Percentiles rank a stretch among this genome's conserved stretches.
Evolutionary conservation across 768 basidiomycete genomes (phyloP).

Genomic region (Boletus rubropictus): DNA sequence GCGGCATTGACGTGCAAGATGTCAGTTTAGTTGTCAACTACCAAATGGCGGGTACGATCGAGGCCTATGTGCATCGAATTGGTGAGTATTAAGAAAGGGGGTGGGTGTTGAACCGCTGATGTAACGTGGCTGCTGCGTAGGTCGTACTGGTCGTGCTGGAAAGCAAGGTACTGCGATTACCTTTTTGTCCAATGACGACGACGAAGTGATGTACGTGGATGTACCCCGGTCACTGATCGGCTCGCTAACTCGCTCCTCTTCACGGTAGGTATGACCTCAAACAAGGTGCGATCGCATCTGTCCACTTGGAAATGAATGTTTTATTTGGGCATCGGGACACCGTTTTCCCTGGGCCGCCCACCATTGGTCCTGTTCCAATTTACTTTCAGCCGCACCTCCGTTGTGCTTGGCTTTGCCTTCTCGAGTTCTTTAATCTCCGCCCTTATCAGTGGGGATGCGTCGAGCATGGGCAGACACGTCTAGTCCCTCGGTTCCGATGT

Average conservation of each 20-base stretch:
- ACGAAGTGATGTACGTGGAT: conserved; percentile 85
- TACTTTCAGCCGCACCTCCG: conserved; percentile 3
- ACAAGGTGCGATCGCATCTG: conserved; percentile 54
- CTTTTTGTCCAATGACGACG: conserved; percentile 93
- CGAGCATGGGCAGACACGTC: no score
- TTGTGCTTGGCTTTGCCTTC: background rate
- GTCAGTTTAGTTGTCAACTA: conserved; percentile 95
- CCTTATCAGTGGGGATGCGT: background rate
- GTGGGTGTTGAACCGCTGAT: background rate
- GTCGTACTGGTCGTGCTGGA: conserved; percentile 96
- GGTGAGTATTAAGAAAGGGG: conserved; percentile 50
- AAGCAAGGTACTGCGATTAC: conserved; percentile 92
- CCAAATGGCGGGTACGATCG: conserved; percentile 95
- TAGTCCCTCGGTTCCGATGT: conserved; percentile 5
- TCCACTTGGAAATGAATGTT: background rate
- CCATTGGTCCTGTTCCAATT: background rate
- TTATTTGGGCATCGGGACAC: background rate
- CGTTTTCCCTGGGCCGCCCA: background rate
- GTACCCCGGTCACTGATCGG: background rate
- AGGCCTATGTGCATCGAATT: conserved; percentile 96
- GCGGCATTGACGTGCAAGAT: conserved; percentile 98
- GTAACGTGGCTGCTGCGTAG: conserved; percentile 35
- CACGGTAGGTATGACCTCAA: conserved; percentile 83
- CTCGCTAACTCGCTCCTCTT: conserved; percentile 7
- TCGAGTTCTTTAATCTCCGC: conserved; percentile 12